Evolutionary conservation across 176 grass and related monocot species (phyloP).

Genomic region (Carex littledalei): DNA sequence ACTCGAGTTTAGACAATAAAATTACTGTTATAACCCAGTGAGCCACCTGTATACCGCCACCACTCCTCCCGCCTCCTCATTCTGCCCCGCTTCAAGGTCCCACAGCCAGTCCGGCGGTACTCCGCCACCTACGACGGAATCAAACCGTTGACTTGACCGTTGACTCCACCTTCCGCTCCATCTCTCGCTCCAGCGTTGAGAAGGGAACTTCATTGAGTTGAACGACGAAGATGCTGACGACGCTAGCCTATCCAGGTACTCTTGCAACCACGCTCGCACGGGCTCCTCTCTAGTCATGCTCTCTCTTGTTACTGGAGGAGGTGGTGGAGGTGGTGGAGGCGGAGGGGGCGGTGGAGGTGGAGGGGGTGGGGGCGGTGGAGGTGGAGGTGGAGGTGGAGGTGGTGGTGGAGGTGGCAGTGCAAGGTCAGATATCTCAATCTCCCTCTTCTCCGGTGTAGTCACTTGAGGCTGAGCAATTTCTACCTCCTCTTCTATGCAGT

Average conservation of each 20-base stretch:
- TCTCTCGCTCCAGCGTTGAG: constrained; percentile 50
- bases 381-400: not conserved
- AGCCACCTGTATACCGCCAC: constrained; percentile 61
- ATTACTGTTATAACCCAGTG: constrained; percentile 45
- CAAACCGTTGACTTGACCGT: constrained; percentile 53
- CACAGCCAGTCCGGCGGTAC: constrained; percentile 49
- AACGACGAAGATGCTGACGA: constrained; percentile 57
- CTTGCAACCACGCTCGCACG: constrained; percentile 24
- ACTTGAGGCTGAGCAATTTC: constrained; percentile 37
- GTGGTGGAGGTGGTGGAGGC: not conserved
- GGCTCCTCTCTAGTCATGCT: constrained; percentile 5
- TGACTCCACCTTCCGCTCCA: constrained; percentile 67
- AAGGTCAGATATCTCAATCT: constrained; percentile 7
- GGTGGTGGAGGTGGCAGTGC: not conserved
- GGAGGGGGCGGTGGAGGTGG: not conserved
- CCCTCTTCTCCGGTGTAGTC: constrained; percentile 8
- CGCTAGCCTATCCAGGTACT: constrained; percentile 34
- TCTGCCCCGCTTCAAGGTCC: constrained; percentile 54
- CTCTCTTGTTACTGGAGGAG: not conserved
- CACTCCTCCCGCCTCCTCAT: constrained; percentile 37
- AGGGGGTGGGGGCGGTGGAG: not conserved
- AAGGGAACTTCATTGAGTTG: constrained; percentile 41
- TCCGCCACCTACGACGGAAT: constrained; percentile 35
- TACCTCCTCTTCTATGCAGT: constrained; percentile 82
- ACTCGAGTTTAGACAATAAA: not conserved